These are phyloP conservation scores for Spathaspora boniae DNA, from an alignment of 805 yeast species.

Conservation along the genomic window DNA sequence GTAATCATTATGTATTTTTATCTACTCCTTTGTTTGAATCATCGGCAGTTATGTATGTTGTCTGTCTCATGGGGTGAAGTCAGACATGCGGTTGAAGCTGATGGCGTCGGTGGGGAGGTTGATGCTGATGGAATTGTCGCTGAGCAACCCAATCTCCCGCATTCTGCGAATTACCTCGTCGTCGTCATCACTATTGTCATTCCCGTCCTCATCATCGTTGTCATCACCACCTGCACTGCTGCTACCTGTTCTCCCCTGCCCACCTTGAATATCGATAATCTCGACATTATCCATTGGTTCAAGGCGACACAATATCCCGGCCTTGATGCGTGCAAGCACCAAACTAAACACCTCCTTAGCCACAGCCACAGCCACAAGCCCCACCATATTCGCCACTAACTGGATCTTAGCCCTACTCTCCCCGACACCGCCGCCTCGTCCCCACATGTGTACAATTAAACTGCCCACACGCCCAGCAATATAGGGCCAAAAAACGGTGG, in stretches of 20 bases:
- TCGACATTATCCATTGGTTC: constrained; percentile 16
- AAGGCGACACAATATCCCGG: constrained; percentile 26
- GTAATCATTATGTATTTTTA: no score
- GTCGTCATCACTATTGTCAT: neutral
- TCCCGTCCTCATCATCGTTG: neutral
- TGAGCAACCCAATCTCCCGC: no score
- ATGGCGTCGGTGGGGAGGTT: no score
- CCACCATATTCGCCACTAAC: constrained; percentile 30
- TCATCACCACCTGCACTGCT: neutral
- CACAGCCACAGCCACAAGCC: constrained; percentile 31
- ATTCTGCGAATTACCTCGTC: no score
- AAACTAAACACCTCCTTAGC: constrained; percentile 31
- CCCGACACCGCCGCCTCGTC: constrained; percentile 8
- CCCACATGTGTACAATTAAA: constrained; percentile 15
- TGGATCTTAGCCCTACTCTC: constrained; percentile 14
- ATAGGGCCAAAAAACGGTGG: constrained; percentile 41
- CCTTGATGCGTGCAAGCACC: constrained; percentile 25
- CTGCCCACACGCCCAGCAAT: constrained; percentile 31
- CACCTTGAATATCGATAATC: neutral
- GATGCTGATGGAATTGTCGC: no score
- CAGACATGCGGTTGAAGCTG: no score
- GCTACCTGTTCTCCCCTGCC: neutral
- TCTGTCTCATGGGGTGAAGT: no score
- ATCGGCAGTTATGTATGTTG: no score
- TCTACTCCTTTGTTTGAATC: no score